phyloP scores from a whole-genome alignment of 345 rosid species.

The Populus simonii region DNA sequence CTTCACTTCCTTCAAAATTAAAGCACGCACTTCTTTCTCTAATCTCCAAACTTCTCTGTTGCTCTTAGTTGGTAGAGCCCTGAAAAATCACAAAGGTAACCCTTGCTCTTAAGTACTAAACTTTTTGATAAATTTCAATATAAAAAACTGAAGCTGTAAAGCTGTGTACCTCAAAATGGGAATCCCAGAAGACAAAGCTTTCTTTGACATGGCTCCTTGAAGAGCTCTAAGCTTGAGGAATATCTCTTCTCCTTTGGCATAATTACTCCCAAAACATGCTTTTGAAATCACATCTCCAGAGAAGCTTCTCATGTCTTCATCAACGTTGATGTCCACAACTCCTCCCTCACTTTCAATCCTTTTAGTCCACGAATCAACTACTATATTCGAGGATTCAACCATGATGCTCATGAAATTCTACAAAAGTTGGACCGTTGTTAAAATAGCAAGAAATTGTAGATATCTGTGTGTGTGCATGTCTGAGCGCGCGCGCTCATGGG shows the following conservation, averaged over 20 bases:
- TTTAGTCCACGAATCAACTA: slow-evolving; percentile 21
- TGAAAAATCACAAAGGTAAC: not conserved
- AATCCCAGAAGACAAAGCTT: slow-evolving; percentile 19
- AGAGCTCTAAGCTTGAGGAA: slow-evolving; percentile 19
- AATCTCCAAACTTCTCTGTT: slow-evolving; percentile 23
- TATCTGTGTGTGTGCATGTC: too few relatives aligned
- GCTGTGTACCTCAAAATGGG: slow-evolving; percentile 3
- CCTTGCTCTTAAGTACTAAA: too few relatives aligned
- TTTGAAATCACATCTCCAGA: slow-evolving; percentile 28
- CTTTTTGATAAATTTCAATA: not conserved
- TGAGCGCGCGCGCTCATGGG: too few relatives aligned
- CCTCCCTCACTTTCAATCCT: slow-evolving; percentile 10
- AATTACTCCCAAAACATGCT: slow-evolving; percentile 36
- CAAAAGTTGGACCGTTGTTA: not conserved
- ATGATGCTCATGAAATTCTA: slow-evolving; percentile 29
- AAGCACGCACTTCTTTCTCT: slow-evolving; percentile 14
- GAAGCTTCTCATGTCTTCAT: slow-evolving; percentile 22
- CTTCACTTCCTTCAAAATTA: slow-evolving; percentile 24
- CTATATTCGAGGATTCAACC: slow-evolving; percentile 19
- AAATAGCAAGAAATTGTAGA: not conserved
- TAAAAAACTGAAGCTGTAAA: not conserved
- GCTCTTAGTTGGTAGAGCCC: slow-evolving; percentile 19
- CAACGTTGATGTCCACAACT: slow-evolving; percentile 20
- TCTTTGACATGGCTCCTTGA: slow-evolving; percentile 23
- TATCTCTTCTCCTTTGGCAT: slow-evolving; percentile 22